phyloP scores from a whole-genome alignment of 306 rosid genomes.

The Cicer cuneatum region DNA sequence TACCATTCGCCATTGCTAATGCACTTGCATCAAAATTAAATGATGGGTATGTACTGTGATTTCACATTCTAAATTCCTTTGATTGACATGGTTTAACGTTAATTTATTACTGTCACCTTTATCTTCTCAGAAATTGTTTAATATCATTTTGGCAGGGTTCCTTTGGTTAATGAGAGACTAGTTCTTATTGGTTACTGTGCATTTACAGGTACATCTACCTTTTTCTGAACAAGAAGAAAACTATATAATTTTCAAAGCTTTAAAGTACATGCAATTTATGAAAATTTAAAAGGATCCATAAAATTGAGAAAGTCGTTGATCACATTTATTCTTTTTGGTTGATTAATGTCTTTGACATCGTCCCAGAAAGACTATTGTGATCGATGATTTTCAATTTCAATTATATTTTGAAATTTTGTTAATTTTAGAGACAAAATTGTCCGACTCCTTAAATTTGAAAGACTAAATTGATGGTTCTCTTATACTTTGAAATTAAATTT shows the following conservation, averaged over 20 bases:
- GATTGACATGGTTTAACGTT: slow-evolving; percentile 10
- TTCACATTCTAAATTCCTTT: slow-evolving; percentile 24
- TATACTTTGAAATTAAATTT: slow-evolving; percentile 1
- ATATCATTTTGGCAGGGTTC: slow-evolving; percentile 65
- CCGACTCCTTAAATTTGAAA: not conserved
- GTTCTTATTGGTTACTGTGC: slow-evolving; percentile 82
- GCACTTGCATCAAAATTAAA: slow-evolving; percentile 78
- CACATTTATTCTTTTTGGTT: not conserved
- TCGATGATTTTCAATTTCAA: not conserved
- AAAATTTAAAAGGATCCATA: not conserved
- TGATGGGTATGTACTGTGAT: slow-evolving; percentile 72
- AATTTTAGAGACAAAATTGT: not conserved
- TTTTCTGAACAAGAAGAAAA: not conserved
- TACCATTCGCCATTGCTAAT: slow-evolving; percentile 91
- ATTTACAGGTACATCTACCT: slow-evolving; percentile 61
- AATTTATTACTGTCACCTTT: slow-evolving; percentile 19
- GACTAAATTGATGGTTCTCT: not conserved
- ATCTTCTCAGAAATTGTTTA: slow-evolving; percentile 42
- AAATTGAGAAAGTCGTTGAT: not conserved
- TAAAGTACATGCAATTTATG: not conserved
- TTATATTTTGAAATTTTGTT: not conserved
- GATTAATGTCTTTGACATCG: not conserved
- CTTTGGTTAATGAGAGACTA: slow-evolving; percentile 74
- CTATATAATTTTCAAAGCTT: too few species aligned
- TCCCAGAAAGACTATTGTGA: not conserved